Base-by-base conservation (phyloP, 129 eudicot species). In the Flaveria linearis region DNA sequence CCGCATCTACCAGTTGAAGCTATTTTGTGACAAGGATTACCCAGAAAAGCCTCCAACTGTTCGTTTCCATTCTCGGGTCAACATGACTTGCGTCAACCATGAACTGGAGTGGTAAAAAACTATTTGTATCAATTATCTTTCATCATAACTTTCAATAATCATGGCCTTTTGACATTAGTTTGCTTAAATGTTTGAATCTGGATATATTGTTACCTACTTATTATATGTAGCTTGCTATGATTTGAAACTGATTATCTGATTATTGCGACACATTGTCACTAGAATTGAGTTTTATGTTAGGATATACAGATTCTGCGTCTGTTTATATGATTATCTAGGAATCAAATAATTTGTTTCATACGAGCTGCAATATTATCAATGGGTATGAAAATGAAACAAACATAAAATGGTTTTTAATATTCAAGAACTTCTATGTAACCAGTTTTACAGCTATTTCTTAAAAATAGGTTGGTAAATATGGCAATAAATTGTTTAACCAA, bases 21-120 rank as follows among this genome's bases (percentile, higher is more conserved):
- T 92, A 26, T 92, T 92, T 74, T 92, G 97, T 68, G 96, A 92
- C 92, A 89, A 92, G 76, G 97, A 92, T 85, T 92, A 92, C 71
- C 96, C 97, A 5, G 97, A 92, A 90, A 92, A 92, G 89, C 90
- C 96, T 65, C 97, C 97, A 46, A 84, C 75, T 74, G 97, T 92
- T 51, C 92, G 92, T 68, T 91, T 91, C 72, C 96, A 87, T 84
- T 86, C 96, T 23, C 87, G 97, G 51, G 71, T 91, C 69, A 91
- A 91, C 89, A 88, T 91, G 90, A 82, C 89, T 52, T 88, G 96
- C 45, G 91, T 92, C 71, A 92, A 85, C 83, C 97, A 85, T 84
- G 96, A 91, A 86, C 97, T 43, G 97, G 97, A 81, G 90, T 85
- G 96, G 97, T 88, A 87, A 69, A 36, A 6, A 68, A 46, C 25